phyloP scores from a whole-genome alignment of 2,329 filamentous ascomycete genomes.

The Magnaporthales sp. region DNA sequence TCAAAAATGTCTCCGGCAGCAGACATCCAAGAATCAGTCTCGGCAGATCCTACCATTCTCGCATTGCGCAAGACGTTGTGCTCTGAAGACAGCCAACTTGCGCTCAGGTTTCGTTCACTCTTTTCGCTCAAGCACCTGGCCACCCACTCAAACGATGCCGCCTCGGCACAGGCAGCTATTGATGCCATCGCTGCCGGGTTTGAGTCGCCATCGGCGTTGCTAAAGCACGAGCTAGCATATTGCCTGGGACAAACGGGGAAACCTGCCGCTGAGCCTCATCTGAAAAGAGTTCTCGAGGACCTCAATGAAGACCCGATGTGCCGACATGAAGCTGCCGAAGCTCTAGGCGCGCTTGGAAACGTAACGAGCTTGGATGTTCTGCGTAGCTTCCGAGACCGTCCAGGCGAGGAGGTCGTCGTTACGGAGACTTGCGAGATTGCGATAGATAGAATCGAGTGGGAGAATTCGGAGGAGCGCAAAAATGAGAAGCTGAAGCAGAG shows the following conservation, averaged over 20 bases:
- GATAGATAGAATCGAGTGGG: slow-evolving; percentile 89
- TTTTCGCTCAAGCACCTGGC: slow-evolving; percentile 97
- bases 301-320: slow-evolving; percentile 87
- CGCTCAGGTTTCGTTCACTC: slow-evolving; percentile 86
- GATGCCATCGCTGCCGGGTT: slow-evolving; percentile 86
- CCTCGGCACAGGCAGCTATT: slow-evolving; percentile 40
- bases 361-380: slow-evolving; percentile 65
- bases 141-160: slow-evolving; percentile 51
- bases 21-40: slow-evolving; percentile 9
- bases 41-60: slow-evolving; percentile 37
- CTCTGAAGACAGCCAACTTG: slow-evolving; percentile 73
- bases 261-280: slow-evolving; percentile 59
- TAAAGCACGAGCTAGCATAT: slow-evolving; percentile 97
- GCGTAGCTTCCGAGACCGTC: slow-evolving; percentile 62
- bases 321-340: slow-evolving; percentile 92
- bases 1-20: slow-evolving; percentile 16
- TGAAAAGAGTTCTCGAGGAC: slow-evolving; percentile 69
- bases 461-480: slow-evolving; percentile 64
- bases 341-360: slow-evolving; percentile 79
- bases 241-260: slow-evolving; percentile 89
- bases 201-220: slow-evolving; percentile 71
- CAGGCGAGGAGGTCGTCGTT: slow-evolving; percentile 71
- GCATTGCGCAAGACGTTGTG: slow-evolving; percentile 67
- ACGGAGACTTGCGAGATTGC: slow-evolving; percentile 95
- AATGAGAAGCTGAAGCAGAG: slow-evolving; percentile 73